Percentiles rank a stretch among this genome's conserved stretches.
phyloP scores from a whole-genome alignment of 1,284 basidiomycete species.

The Coniophora puteana region DNA sequence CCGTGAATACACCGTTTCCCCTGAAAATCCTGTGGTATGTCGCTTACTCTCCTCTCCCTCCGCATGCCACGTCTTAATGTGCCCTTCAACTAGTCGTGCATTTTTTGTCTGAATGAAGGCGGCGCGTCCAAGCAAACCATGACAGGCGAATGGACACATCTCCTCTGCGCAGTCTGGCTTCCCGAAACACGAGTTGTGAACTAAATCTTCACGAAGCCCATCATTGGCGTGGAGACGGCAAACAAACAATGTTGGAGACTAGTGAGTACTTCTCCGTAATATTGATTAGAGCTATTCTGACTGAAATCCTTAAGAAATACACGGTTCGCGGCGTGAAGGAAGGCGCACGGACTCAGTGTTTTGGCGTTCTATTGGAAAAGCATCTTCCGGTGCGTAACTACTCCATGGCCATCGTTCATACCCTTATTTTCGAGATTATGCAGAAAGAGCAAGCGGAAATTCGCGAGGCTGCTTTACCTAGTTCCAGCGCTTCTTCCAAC shows the following conservation, averaged over 20 bases:
- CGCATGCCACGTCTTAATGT: too few species aligned
- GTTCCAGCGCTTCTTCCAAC: slow-evolving; percentile 29
- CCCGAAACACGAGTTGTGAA: slow-evolving; percentile 95
- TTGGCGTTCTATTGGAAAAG: slow-evolving; percentile 84
- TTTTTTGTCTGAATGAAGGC: slow-evolving; percentile 94
- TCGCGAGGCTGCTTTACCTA: slow-evolving; percentile 51
- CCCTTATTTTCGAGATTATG: too few species aligned
- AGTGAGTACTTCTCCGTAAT: slow-evolving; percentile 45
- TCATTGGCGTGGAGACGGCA: slow-evolving; percentile 87
- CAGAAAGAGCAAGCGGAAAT: slow-evolving; percentile 68
- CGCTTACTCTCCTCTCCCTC: too few species aligned
- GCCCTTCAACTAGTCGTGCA: slow-evolving; percentile 91
- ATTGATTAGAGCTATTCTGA: not conserved
- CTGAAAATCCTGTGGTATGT: slow-evolving; percentile 91
- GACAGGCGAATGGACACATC: slow-evolving; percentile 92
- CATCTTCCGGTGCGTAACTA: slow-evolving; percentile 76
- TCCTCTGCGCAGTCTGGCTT: slow-evolving; percentile 97
- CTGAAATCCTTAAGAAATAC: slow-evolving; percentile 58
- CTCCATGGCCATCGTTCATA: too few species aligned
- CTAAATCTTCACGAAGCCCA: slow-evolving; percentile 97
- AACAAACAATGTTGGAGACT: slow-evolving; percentile 94
- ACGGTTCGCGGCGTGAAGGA: slow-evolving; percentile 78
- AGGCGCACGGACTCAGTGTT: slow-evolving; percentile 96
- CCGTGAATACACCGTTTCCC: slow-evolving; percentile 96
- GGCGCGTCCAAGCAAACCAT: slow-evolving; percentile 99